These are phyloP conservation scores for Epichloe coenophiala DNA, from an alignment of 2,329 filamentous ascomycete species.

Conservation along the genomic window DNA sequence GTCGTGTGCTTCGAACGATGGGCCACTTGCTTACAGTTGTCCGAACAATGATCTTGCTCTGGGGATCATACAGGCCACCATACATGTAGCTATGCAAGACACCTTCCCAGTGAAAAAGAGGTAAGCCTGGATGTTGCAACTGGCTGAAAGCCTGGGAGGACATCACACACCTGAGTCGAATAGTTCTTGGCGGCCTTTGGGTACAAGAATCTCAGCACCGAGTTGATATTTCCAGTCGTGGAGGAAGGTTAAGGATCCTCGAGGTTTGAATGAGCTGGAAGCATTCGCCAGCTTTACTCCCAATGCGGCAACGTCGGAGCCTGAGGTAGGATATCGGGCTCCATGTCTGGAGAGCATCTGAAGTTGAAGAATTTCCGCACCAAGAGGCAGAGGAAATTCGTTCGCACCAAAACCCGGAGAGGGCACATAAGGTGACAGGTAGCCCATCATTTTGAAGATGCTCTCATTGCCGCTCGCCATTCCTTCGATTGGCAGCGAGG, in stretches of 20 bases:
- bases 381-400: conserved; percentile 54
- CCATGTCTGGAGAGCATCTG: conserved; percentile 64
- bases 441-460: conserved; percentile 59
- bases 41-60: conserved; percentile 58
- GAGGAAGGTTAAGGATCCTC: conserved; percentile 49
- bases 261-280: conserved; percentile 38
- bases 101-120: conserved; percentile 23
- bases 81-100: conserved; percentile 63
- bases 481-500: conserved; percentile 51
- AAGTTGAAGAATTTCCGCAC: conserved; percentile 55
- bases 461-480: conserved; percentile 41
- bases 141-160: neutral
- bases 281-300: conserved; percentile 44
- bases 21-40: conserved; percentile 37
- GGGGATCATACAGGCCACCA: conserved; percentile 55
- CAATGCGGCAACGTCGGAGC: conserved; percentile 39
- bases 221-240: conserved; percentile 57
- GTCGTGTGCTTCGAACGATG: neutral
- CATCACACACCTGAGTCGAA: conserved; percentile 42
- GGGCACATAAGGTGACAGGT: conserved; percentile 54
- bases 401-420: conserved; percentile 62
- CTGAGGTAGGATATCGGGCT: conserved; percentile 55
- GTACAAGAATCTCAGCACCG: conserved; percentile 58
- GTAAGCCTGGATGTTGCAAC: neutral
- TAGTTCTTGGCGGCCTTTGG: conserved; percentile 58